A percentile compares a stretch with the other conserved stretches of the same genome.
Conservation (phyloP, 2,329 filamentous ascomycete genomes). For the Claviceps purpurea region DNA sequence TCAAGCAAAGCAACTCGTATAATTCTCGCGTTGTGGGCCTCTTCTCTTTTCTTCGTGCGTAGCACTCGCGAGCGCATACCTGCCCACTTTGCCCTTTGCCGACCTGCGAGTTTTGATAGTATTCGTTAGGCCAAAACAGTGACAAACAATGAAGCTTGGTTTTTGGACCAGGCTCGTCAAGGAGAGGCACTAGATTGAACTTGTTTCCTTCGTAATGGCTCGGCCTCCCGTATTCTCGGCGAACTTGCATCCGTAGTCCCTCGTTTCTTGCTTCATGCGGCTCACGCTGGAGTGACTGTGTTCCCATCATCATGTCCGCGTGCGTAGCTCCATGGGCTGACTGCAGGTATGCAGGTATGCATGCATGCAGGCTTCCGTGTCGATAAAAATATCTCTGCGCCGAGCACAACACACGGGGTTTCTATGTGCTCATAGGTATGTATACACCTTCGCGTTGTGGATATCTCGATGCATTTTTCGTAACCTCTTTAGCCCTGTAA, state of each 20-base stretch:
- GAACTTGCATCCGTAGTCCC: background rate
- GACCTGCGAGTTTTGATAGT: background rate
- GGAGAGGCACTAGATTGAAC: background rate
- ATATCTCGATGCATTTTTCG: background rate
- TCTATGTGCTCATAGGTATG: background rate
- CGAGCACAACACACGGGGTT: background rate
- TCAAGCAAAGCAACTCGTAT: background rate
- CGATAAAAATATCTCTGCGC: background rate
- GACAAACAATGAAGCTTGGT: background rate
- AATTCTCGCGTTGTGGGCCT: background rate
- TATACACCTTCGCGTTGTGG: background rate
- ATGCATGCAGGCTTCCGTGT: background rate
- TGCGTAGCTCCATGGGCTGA: background rate
- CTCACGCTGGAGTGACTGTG: background rate
- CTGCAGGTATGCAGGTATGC: constrained; percentile 2
- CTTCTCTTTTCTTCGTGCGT: background rate
- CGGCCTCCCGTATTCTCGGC: background rate
- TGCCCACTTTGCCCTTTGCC: background rate
- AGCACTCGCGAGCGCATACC: background rate
- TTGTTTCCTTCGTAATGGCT: background rate
- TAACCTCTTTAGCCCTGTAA: background rate
- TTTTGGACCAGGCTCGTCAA: background rate
- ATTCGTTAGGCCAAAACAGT: too few species aligned
- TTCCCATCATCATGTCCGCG: background rate
- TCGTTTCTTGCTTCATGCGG: background rate